Conservation (phyloP, 2,329 filamentous ascomycete genomes). For the Trichoderma sp. region DNA sequence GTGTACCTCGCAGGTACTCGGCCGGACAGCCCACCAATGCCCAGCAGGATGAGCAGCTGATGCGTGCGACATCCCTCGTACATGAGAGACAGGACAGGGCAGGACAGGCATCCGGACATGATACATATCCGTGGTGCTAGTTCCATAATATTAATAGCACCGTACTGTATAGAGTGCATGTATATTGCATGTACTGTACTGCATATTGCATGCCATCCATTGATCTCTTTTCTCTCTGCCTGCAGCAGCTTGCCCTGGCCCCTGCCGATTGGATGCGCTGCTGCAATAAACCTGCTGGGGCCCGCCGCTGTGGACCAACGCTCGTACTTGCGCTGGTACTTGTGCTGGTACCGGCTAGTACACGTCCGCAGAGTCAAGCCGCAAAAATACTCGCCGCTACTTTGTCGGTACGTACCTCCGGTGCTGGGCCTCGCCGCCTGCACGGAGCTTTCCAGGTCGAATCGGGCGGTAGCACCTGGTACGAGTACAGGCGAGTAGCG, state of each 20-base stretch:
- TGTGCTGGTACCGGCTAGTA: not conserved
- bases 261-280: conserved; percentile 13
- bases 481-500: not conserved
- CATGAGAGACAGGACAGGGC: not conserved
- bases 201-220: not conserved
- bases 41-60: conserved; percentile 15
- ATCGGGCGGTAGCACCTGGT: not conserved
- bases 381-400: not conserved
- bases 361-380: not conserved
- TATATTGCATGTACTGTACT: not conserved
- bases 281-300: conserved; percentile 4
- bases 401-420: not conserved
- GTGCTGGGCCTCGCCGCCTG: not conserved
- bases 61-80: conserved; percentile 9
- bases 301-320: conserved; percentile 12
- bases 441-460: not conserved
- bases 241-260: conserved; percentile 15
- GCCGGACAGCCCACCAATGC: not conserved
- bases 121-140: not conserved
- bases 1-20: conserved; percentile 5
- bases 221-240: not conserved
- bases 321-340: not conserved
- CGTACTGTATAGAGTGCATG: not conserved
- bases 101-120: not conserved
- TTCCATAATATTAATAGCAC: not conserved